Evolutionary conservation across 768 basidiomycete species (phyloP).

Genomic region (Trametes sanguinea): DNA sequence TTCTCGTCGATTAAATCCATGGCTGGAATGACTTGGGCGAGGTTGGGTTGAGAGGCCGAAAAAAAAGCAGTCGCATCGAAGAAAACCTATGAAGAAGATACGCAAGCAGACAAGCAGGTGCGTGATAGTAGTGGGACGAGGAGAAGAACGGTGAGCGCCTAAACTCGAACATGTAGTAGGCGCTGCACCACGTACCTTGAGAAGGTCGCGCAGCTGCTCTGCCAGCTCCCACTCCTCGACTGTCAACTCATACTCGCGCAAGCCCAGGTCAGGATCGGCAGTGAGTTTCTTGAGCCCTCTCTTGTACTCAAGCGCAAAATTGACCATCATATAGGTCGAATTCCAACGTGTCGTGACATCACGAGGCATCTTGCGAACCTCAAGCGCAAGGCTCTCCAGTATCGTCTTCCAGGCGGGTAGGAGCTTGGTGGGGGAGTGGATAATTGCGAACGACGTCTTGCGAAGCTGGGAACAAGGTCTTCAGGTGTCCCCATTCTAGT

Average conservation of each 20-base stretch:
- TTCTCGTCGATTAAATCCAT: conserved; percentile 1
- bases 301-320: neutral
- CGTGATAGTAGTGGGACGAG: too few relatives aligned
- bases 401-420: conserved; percentile 27
- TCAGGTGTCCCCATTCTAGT: neutral
- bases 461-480: neutral
- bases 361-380: neutral
- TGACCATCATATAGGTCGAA: conserved; percentile 11
- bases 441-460: conserved; percentile 21
- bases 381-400: neutral
- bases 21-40: neutral
- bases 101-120: too few relatives aligned
- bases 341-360: conserved; percentile 4
- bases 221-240: neutral
- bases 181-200: neutral
- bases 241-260: neutral
- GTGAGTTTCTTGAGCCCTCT: neutral
- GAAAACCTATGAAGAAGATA: neutral
- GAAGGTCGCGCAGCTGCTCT: neutral
- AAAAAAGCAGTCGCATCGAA: neutral
- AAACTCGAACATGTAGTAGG: too few relatives aligned
- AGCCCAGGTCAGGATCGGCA: neutral
- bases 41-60: neutral
- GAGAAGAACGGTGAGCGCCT: too few relatives aligned
- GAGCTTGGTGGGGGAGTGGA: conserved; percentile 33